Conservation (phyloP, 306 rosid genomes). For the Carpinus viminea region DNA sequence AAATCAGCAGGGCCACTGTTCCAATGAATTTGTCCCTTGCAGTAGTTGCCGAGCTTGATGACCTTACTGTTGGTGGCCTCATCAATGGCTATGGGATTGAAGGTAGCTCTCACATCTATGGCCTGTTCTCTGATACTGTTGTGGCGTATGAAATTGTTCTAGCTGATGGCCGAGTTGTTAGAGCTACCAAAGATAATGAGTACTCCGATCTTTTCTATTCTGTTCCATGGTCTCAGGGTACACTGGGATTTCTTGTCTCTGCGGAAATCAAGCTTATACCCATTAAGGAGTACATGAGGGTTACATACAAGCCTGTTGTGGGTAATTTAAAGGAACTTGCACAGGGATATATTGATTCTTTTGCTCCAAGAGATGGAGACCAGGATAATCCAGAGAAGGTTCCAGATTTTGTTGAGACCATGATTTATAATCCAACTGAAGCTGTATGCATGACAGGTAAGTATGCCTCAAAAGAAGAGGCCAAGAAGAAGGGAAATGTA, state of each 20-base stretch:
- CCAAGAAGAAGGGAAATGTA: slow-evolving; percentile 88
- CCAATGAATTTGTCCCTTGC: slow-evolving; percentile 92
- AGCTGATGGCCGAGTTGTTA: slow-evolving; percentile 92
- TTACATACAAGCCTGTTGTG: slow-evolving; percentile 73
- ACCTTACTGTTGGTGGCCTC: slow-evolving; percentile 98
- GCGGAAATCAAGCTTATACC: slow-evolving; percentile 92
- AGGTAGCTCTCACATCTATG: slow-evolving; percentile 95
- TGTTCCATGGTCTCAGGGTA: slow-evolving; percentile 98
- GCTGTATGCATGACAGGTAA: slow-evolving; percentile 91
- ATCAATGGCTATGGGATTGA: slow-evolving; percentile 97
- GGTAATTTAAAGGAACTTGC: slow-evolving; percentile 81
- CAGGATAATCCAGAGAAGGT: slow-evolving; percentile 83
- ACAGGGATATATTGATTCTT: slow-evolving; percentile 78
- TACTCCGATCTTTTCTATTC: slow-evolving; percentile 81
- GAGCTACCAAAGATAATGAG: slow-evolving; percentile 89
- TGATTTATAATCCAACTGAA: slow-evolving; percentile 67
- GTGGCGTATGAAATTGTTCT: slow-evolving; percentile 85
- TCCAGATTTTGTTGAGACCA: slow-evolving; percentile 93
- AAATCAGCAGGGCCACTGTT: slow-evolving; percentile 77
- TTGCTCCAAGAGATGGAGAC: slow-evolving; percentile 88
- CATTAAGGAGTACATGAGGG: slow-evolving; percentile 86
- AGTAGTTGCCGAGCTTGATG: slow-evolving; percentile 95
- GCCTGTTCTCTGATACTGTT: slow-evolving; percentile 88
- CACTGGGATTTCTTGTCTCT: slow-evolving; percentile 90
- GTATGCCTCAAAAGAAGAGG: slow-evolving; percentile 89